Percentiles rank a stretch among this genome's conserved stretches.
These are phyloP conservation scores for Meyerozyma smithsonii DNA, from an alignment of 1,139 yeast genomes.

Conservation along the genomic window DNA sequence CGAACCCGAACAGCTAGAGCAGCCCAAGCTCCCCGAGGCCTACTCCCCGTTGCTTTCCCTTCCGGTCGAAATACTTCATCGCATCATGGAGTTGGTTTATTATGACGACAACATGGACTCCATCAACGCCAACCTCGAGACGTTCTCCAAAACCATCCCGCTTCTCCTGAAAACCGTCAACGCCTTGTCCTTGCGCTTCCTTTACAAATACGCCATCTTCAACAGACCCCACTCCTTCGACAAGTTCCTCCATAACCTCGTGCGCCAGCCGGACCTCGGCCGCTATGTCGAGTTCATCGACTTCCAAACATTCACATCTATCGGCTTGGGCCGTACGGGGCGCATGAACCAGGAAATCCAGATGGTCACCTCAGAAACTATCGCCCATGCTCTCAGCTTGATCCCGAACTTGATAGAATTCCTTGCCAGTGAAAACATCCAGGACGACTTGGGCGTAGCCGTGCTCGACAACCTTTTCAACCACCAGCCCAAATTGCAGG, in stretches of 20 bases:
- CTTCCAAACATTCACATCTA: constrained; percentile 83
- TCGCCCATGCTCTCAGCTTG: constrained; percentile 53
- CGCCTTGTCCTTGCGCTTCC: constrained; percentile 30
- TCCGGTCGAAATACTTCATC: constrained; percentile 40
- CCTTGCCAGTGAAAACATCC: constrained; percentile 80
- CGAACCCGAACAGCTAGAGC: not conserved
- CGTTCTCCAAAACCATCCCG: constrained; percentile 37
- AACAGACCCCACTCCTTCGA: constrained; percentile 82
- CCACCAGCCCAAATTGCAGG: constrained; percentile 53
- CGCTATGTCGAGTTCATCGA: constrained; percentile 72
- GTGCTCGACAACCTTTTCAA: constrained; percentile 60
- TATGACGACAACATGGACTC: constrained; percentile 36
- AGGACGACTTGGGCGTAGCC: constrained; percentile 68
- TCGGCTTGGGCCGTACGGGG: constrained; percentile 86
- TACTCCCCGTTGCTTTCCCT: constrained; percentile 28
- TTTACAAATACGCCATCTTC: constrained; percentile 66
- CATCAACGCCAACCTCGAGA: constrained; percentile 40
- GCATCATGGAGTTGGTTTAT: constrained; percentile 41
- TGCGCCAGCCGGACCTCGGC: constrained; percentile 49
- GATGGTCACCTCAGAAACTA: constrained; percentile 77
- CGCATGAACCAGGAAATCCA: constrained; percentile 89
- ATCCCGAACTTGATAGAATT: constrained; percentile 74
- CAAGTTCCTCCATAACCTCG: constrained; percentile 57
- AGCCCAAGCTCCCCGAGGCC: constrained; percentile 3
- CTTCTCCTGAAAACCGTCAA: constrained; percentile 33